Base-by-base conservation (phyloP, 1,284 basidiomycete species). In the Marasmius oreades region DNA sequence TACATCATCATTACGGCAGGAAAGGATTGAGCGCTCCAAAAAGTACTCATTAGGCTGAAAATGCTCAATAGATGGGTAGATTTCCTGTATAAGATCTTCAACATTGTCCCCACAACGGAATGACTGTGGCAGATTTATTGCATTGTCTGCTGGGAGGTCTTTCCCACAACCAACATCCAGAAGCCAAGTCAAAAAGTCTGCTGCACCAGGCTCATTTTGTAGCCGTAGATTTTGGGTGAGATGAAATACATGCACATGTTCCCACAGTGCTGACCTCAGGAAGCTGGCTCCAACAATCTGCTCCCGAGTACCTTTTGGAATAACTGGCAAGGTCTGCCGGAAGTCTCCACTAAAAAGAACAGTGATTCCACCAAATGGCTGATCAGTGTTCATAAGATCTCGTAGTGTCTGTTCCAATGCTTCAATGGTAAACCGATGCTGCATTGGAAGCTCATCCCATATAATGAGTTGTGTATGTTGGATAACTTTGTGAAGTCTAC, bases 331-430 rank as follows among this genome's bases (percentile, higher is more conserved):
- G 1, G 62, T 69, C 57, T 72, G 66, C 39, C 70, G 69, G 54
- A 71, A 78, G 51, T 78, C 73, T 2, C 76, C 77, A 36, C 73
- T 70, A 61, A 77, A 70, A 0, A 78, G 55, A 0, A 73, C 58
- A 43, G 71, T 69, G 0, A 73, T 61, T 2, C 75, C 77, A 14
- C 73, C 76, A 71, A 77, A 79, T 2, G 66, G 66, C 1, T 11
- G 2, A 34, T 68, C 52, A 37, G 36, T n/a, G 16, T 62, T 43
- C 0, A 59, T 50, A 8, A 77, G 47, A 46, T 77, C 72, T 11
- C 52, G 22, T 0, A 70, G 36, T 31, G 66, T 67, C 0, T 59
- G 28, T 51, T 77, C 70, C 0, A 76, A 62, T 24, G 70, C 67
- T 55, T 77, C 73, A 26, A 69, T 34, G 0, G 63, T 64, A 59